Evolutionary conservation across 179 eudicot genomes (phyloP), one percentile per base, ranked within the genome.

Genomic region (Dionaea muscipula): DNA sequence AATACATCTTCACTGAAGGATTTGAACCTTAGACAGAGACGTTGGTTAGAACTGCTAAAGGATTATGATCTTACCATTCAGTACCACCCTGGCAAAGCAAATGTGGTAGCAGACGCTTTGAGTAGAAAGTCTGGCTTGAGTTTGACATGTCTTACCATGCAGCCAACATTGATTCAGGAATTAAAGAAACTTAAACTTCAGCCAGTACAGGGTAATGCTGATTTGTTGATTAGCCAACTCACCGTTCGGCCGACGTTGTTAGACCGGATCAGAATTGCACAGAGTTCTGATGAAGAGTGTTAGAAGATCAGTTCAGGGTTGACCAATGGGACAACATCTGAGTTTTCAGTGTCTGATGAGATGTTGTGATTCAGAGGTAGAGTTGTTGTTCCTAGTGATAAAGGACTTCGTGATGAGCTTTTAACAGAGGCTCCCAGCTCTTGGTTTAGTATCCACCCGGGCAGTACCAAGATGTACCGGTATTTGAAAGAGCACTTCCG

Each of bases 21-120:
- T 8, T 18, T 65, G 24, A 65, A 65, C 31, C 22, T 65, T 58
- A 27, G 59, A n/a, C 64, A 65, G 44, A 21, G 54, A 7, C 33
- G 53, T 12, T 58, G 53, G 64, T 1, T 57, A 10, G 59, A 65
- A 14, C 27, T 65, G 17, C 17, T 58, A 0, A 43, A 57, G n/a
- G 63, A 65, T 21, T 65, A 65, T 31, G 54, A 65, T 16, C 43
- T 43, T 0, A 17, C 20, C 0, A 51, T 58, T 7, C 13, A 24
- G 1, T 65, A 59, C n/a, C 70, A 65, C 15, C 64, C 40, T 0
- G 53, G 53, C 1, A 58, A 65, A n/a, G 60, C 60, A 0, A 66
- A 66, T 66, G 65, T 58, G 0, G 70, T 58, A 13, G 70, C 64
- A 8, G 58, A 65, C 47, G 53, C 63, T 1, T 13, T 66, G 14